Base-by-base conservation (phyloP, 495 filamentous ascomycete genomes). In the Entonaema liquescens region DNA sequence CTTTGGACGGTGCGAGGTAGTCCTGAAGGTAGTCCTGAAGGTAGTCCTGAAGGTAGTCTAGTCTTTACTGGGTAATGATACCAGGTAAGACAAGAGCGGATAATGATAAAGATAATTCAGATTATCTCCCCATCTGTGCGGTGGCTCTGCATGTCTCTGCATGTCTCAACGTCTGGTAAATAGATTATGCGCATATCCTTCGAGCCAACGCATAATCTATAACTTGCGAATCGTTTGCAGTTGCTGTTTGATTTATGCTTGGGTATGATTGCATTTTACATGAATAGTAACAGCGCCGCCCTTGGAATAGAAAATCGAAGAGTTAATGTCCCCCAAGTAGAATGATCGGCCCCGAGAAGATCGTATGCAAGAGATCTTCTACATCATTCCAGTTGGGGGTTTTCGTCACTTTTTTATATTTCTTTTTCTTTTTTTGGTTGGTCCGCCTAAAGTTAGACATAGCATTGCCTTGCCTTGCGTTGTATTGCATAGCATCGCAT, bases 1-100 rank as follows among this genome's bases (percentile, higher is more conserved):
- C 69, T 77, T 0, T 77, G 68, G 25, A 66, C 57, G 33, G 57
- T 72, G 55, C 68, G 44, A 61, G 47, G 35, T 42, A 60, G 66
- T 56, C 68, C 62, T 57, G 57, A 36, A 61, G 40, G 35, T 42
- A 60, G 68, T 56, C 68, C n/a, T n/a, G n/a, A n/a, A 61, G 47
- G 35, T 42, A 60, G 66, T 56, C 68, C 62, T 57, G 57, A 36
- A 61, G 40, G 35, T 59, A 52, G 57, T 38, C 26, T 69, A n/a
- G n/a, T n/a, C n/a, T n/a, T n/a, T n/a, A n/a, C n/a, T n/a, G n/a
- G n/a, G n/a, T n/a, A n/a, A 12, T 17, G 11, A 42, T 42, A 12
- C 38, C n/a, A 13, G 38, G 38, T 13, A 42, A 42, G 38, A 31
- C n/a, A 42, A 42, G 12, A 17, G 11, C n/a, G 11, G 12, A 13